These are phyloP conservation scores for Setaria italica DNA, from an alignment of 202 grass and related monocot species.

Conservation along the genomic window DNA sequence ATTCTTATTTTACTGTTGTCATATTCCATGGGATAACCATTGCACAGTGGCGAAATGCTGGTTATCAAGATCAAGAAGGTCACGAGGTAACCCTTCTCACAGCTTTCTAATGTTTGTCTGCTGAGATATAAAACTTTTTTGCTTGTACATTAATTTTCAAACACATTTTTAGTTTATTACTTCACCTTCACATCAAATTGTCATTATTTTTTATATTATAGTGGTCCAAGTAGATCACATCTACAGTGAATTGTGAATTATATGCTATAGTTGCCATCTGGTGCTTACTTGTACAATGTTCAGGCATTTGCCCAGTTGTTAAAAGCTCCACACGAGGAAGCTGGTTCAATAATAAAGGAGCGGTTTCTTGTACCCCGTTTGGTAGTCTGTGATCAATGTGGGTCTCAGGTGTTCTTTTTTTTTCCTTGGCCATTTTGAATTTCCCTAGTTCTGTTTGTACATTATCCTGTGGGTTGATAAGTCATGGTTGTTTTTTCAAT, in stretches of 20 bases:
- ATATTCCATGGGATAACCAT: slow-evolving; percentile 93
- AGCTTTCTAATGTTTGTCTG: slow-evolving; percentile 14
- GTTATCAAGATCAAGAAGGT: slow-evolving; percentile 57
- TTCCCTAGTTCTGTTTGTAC: background rate
- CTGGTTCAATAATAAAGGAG: slow-evolving; percentile 78
- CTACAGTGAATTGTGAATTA: slow-evolving; percentile 17
- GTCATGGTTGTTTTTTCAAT: background rate
- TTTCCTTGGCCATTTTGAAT: slow-evolving; percentile 21
- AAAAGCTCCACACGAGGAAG: slow-evolving; percentile 85
- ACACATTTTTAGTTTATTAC: slow-evolving; percentile 6
- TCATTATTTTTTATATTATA: slow-evolving; percentile 9
- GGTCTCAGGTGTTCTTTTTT: slow-evolving; percentile 72
- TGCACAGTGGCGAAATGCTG: slow-evolving; percentile 56
- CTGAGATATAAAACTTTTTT: slow-evolving; percentile 11
- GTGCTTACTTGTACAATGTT: slow-evolving; percentile 43
- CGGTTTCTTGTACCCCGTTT: slow-evolving; percentile 92
- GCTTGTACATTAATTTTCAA: background rate
- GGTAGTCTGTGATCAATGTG: slow-evolving; percentile 87
- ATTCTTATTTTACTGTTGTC: slow-evolving; percentile 97
- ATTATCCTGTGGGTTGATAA: slow-evolving; percentile 1
- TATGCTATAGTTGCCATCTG: slow-evolving; percentile 23
- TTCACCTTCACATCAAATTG: background rate
- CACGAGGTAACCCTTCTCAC: slow-evolving; percentile 59
- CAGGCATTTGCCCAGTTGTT: slow-evolving; percentile 85
- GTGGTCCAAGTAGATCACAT: slow-evolving; percentile 9